A percentile compares a stretch with the other conserved stretches of the same genome.
Conservation (phyloP, 805 yeast species). For the Tetrapisispora phaffii region DNA sequence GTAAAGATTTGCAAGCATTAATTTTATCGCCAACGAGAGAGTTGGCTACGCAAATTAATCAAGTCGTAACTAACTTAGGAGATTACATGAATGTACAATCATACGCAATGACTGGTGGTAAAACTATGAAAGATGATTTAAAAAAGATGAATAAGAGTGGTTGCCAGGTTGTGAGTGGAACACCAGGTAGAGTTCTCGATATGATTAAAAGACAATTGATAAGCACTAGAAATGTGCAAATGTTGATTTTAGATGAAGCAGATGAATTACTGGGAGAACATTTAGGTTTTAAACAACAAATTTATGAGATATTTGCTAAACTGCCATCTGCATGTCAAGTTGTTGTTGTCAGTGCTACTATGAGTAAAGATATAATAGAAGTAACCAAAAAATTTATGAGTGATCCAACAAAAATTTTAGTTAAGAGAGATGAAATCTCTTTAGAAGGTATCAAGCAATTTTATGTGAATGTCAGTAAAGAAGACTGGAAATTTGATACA, state of each 20-base stretch:
- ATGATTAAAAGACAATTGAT: slow-evolving; percentile 78
- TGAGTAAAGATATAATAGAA: slow-evolving; percentile 86
- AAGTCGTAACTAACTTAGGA: slow-evolving; percentile 78
- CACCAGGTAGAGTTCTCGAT: slow-evolving; percentile 93
- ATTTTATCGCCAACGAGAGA: slow-evolving; percentile 95
- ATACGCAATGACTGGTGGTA: slow-evolving; percentile 93
- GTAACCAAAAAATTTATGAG: slow-evolving; percentile 90
- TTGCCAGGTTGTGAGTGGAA: slow-evolving; percentile 88
- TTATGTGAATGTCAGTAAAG: slow-evolving; percentile 82
- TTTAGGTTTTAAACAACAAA: slow-evolving; percentile 90
- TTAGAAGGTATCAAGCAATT: slow-evolving; percentile 93
- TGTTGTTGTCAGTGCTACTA: slow-evolving; percentile 88
- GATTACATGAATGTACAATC: slow-evolving; percentile 77
- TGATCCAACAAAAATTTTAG: slow-evolving; percentile 88
- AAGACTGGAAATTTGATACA: slow-evolving; percentile 91
- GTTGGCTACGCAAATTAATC: slow-evolving; percentile 85
- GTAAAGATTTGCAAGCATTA: slow-evolving; percentile 76
- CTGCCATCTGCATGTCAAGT: slow-evolving; percentile 88
- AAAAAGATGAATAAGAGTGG: slow-evolving; percentile 61
- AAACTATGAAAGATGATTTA: slow-evolving; percentile 69
- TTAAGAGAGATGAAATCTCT: slow-evolving; percentile 90
- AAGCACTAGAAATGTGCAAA: slow-evolving; percentile 65
- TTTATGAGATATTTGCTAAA: slow-evolving; percentile 82
- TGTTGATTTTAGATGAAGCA: slow-evolving; percentile 92
- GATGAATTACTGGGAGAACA: slow-evolving; percentile 83